A percentile compares a stretch with the other conserved stretches of the same genome.
phyloP scores from a whole-genome alignment of 129 eudicot species.

The Silybum marianum region DNA sequence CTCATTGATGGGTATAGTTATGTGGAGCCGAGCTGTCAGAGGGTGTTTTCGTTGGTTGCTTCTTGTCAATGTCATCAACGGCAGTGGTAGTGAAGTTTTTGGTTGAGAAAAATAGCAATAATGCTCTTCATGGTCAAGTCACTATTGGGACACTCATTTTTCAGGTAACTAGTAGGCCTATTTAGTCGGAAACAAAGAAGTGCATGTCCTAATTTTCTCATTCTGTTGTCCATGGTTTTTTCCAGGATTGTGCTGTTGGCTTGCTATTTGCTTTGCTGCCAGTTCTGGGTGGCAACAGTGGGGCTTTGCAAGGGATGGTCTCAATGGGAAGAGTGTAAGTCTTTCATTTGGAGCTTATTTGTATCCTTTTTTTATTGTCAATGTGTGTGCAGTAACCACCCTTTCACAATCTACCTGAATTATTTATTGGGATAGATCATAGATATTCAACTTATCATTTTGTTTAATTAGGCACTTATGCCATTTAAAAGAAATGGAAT shows the following conservation, averaged over 20 bases:
- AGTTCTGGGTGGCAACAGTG: slow-evolving; percentile 92
- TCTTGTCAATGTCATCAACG: slow-evolving; percentile 98
- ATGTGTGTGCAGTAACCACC: no score
- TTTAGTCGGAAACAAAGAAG: not conserved
- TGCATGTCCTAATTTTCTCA: slow-evolving; percentile 13
- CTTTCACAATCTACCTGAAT: no score
- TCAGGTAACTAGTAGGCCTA: slow-evolving; percentile 55
- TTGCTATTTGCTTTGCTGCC: slow-evolving; percentile 97
- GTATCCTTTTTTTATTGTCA: no score
- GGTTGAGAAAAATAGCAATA: slow-evolving; percentile 70
- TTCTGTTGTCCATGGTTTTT: slow-evolving; percentile 17
- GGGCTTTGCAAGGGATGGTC: slow-evolving; percentile 72
- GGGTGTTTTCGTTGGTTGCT: slow-evolving; percentile 96
- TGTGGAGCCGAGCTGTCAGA: slow-evolving; percentile 90
- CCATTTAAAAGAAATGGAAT: not conserved
- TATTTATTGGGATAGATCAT: slow-evolving; percentile 5
- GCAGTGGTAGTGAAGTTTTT: slow-evolving; percentile 97
- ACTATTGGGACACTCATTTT: slow-evolving; percentile 93
- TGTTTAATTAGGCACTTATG: no score
- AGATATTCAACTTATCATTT: no score
- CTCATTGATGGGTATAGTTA: slow-evolving; percentile 47
- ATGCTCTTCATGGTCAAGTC: slow-evolving; percentile 95
- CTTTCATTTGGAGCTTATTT: slow-evolving; percentile 10
- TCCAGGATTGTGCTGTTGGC: slow-evolving; percentile 99
- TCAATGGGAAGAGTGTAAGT: slow-evolving; percentile 94